A percentile compares a stretch with the other conserved stretches of the same genome.
Conservation (phyloP, 805 yeast genomes). For the Limtongozyma cylindracea region DNA sequence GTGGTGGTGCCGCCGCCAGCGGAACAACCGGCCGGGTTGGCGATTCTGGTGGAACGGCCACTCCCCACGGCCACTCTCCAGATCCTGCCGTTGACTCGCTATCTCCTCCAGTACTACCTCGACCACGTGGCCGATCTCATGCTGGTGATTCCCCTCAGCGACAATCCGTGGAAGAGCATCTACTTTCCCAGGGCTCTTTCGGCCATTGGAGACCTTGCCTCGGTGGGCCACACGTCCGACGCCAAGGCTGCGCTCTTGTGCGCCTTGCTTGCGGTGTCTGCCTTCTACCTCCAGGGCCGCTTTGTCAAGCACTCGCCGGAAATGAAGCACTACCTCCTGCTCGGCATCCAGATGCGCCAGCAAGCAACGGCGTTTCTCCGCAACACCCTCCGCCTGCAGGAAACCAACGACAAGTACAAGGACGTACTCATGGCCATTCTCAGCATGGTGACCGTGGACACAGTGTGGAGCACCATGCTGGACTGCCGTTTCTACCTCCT, state of each 20-base stretch:
- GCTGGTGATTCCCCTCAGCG: slow-evolving; percentile 46
- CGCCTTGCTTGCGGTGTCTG: slow-evolving; percentile 60
- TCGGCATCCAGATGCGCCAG: slow-evolving; percentile 49
- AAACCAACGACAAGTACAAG: slow-evolving; percentile 41
- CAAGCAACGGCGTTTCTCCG: slow-evolving; percentile 52
- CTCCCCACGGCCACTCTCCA: slow-evolving; percentile 36
- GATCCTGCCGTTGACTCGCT: slow-evolving; percentile 47
- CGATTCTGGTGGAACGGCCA: too few relatives aligned
- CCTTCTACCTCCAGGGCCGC: slow-evolving; percentile 56
- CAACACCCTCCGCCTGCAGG: slow-evolving; percentile 16
- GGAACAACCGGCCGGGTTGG: too few relatives aligned
- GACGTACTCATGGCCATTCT: slow-evolving; percentile 64
- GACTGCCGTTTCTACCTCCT: slow-evolving; percentile 56
- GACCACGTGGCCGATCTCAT: slow-evolving; percentile 57
- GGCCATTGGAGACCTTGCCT: slow-evolving; percentile 63
- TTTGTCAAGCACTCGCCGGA: slow-evolving; percentile 38
- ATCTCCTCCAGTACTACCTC: slow-evolving; percentile 43
- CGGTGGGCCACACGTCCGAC: slow-evolving; percentile 46
- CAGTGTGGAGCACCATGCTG: slow-evolving; percentile 79
- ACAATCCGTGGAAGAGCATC: slow-evolving; percentile 76
- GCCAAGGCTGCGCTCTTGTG: slow-evolving; percentile 59
- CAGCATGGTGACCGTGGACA: slow-evolving; percentile 72
- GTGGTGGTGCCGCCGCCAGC: too few relatives aligned
- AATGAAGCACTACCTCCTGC: slow-evolving; percentile 41
- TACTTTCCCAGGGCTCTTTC: slow-evolving; percentile 62